Conservation (phyloP, 768 basidiomycete species). For the Mycena olivaceomarginata region DNA sequence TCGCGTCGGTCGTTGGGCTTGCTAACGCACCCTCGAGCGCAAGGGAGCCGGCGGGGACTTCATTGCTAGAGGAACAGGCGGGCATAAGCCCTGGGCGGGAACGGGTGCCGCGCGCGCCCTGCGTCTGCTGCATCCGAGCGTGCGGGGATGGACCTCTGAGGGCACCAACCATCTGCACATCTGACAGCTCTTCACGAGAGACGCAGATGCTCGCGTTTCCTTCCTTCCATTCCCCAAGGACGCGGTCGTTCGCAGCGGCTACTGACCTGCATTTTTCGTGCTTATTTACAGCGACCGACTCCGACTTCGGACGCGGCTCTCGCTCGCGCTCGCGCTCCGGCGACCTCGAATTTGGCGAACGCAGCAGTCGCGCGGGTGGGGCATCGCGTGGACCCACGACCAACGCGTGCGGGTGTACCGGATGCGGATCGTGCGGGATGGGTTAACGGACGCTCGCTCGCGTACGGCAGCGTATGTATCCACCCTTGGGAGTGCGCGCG, state of each 20-base stretch:
- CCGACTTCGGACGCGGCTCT: neutral
- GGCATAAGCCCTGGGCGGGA: neutral
- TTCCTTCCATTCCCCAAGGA: too few species aligned
- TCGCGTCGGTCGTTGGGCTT: neutral
- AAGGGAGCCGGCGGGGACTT: neutral
- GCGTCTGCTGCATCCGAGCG: too few species aligned
- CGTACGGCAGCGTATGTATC: neutral
- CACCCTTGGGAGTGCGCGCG: slow-evolving; percentile 1
- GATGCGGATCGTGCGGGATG: slow-evolving; percentile 3
- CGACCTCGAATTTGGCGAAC: neutral
- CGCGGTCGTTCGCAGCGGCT: neutral
- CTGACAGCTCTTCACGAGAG: neutral
- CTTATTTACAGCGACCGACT: neutral
- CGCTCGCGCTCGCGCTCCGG: neutral
- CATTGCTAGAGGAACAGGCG: neutral
- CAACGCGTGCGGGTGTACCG: neutral
- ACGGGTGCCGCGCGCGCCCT: neutral
- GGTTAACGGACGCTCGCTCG: too few species aligned
- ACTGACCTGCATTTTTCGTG: neutral
- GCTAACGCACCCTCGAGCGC: neutral
- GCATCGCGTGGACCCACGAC: slow-evolving; percentile 6
- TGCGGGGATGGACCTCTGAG: neutral
- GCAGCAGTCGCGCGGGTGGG: slow-evolving; percentile 1
- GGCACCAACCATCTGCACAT: neutral
- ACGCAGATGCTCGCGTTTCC: neutral